Evolutionary conservation across 176 grass and related monocot genomes (phyloP), one percentile per base, ranked within the genome.

Genomic region (Avena sativa): DNA sequence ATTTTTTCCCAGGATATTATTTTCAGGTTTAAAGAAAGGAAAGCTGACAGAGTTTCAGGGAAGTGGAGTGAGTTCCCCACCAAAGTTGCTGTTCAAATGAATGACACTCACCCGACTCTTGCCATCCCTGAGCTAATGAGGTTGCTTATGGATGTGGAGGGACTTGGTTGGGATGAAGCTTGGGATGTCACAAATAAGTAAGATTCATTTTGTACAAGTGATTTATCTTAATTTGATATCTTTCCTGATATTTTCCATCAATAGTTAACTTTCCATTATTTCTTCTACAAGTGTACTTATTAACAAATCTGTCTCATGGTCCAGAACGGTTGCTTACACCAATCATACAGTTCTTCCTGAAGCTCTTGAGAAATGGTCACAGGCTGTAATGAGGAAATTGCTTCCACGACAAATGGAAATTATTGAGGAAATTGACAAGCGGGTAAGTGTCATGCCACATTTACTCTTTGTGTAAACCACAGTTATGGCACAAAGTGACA

Each of bases 321-420:
- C 49, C 79, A 95, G 93, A 57, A 93, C 94, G 16, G 23, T 91
- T 78, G 92, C 91, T 79, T 96, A 96, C 84, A 96, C 92, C 40
- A 96, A 96, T 75, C 94, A 96, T 55, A 96, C 94, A 48, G 91
- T 94, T 87, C 90, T 94, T 73, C 93, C 93, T 34, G 94, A 96
- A 90, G 94, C 94, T 73, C 89, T 96, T 63, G 94, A 96, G 84
- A 96, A 93, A 81, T 94, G 94, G 94, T 82, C 91, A 25, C 91
- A 91, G 78, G 46, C 75, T 38, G 83, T 96, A 78, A 91, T 96
- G 89, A 71, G 80, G 65, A 93, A 93, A 81, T 85, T 96, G 70
- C 94, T 96, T 91, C 94, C 94, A 61, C 89, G 94, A 0, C 94
- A 96, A 64, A 92, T 96, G 91, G 91, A 96, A 88, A 93, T 96